phyloP scores from a whole-genome alignment of 164 flowering plant genomes.

The Annona squamosa region DNA sequence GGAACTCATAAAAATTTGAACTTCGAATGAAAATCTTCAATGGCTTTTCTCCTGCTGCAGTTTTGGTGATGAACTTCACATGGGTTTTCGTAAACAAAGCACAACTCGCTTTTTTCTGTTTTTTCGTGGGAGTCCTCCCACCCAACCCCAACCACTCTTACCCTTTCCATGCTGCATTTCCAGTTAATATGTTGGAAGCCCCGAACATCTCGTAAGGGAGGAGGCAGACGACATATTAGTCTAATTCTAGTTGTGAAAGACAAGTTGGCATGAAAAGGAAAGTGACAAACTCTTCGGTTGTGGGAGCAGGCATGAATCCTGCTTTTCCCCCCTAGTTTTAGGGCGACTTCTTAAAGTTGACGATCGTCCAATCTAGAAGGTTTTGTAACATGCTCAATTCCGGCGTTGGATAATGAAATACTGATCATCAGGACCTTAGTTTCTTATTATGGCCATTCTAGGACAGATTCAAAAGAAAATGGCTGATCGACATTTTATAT shows the following conservation, averaged over 20 bases:
- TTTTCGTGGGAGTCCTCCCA: neutral
- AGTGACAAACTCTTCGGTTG: neutral
- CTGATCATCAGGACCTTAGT: neutral
- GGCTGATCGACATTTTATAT: too few relatives aligned
- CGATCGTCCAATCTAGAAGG: neutral
- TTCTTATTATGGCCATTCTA: neutral
- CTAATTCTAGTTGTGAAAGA: too few relatives aligned
- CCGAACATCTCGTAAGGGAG: neutral
- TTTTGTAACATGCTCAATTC: neutral
- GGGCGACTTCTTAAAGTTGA: neutral
- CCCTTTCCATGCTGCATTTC: too few relatives aligned
- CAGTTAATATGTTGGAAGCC: neutral
- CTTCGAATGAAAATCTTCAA: neutral
- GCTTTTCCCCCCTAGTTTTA: neutral
- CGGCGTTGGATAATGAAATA: neutral
- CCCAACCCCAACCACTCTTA: too few relatives aligned
- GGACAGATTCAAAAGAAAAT: too few relatives aligned
- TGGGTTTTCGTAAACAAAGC: neutral
- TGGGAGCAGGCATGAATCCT: neutral
- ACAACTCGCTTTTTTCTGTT: neutral
- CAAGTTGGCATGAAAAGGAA: neutral
- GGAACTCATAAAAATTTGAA: neutral
- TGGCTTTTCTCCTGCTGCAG: neutral
- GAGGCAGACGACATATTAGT: neutral
- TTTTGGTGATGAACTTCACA: neutral